Base-by-base conservation (phyloP, 148 eudicot genomes). In the Camellia sinensis region DNA sequence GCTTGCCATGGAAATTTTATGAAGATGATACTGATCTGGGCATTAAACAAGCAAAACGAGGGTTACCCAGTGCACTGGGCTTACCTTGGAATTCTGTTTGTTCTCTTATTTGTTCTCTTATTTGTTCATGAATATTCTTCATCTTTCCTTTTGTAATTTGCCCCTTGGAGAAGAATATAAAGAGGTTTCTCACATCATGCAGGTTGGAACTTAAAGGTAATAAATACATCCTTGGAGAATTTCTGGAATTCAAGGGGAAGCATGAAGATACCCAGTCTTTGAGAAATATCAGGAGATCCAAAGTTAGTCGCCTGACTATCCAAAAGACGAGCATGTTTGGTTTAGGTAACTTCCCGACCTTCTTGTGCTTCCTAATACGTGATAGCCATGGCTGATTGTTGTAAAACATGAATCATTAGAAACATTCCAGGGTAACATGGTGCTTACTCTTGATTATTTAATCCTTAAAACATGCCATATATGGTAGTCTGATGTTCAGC, bases 301-400 rank as follows among this genome's bases (percentile, higher is more conserved):
- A 95, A 91, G 91, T 95, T 76, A 84, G 89, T 67, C 93, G 79
- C 40, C 40, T 95, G 82, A 73, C 81, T 57, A 85, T 95, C 81
- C 97, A 93, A 81, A 93, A 89, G 84, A 88, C 92, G 19, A 91
- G 98, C 82, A 90, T 92, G 91, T 91, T 95, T 86, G 98, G 99
- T 84, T 84, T 95, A 72, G 97, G 99, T 95, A 82, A 83, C 15
- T 79, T 69, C 59, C 61, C 37, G 29, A 71, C 43, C 29, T 19
- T 13, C 19, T 80, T 65, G 37, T 69, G 71, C 50, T 57, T 29
- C 59, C 7, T 54, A 19, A 56, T 56, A 66, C n/a, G 13, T 63
- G 44, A 67, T 70, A 56, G 44, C 18, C n/a, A 59, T 48, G 45
- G 68, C 46, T 54, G 15, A 46, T 22, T n/a, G 44, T 10, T 77